These are phyloP conservation scores for Fusarium temperatum DNA, from an alignment of 2,329 filamentous ascomycete genomes.

Conservation along the genomic window DNA sequence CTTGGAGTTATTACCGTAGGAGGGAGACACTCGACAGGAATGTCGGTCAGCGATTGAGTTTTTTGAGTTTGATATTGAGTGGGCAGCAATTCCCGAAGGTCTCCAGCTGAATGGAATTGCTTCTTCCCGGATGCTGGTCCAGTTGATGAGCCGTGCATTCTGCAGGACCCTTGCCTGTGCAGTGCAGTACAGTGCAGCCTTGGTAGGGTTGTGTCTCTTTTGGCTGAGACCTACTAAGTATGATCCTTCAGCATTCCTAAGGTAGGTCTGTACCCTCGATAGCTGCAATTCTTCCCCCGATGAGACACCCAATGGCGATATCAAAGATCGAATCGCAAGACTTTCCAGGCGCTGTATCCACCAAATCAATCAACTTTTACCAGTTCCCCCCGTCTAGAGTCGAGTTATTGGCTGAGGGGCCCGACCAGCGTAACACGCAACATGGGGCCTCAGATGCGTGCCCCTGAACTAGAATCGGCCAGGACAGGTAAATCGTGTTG, in stretches of 20 bases:
- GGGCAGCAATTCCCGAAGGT: slow-evolving; percentile 12
- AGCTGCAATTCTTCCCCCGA: background rate
- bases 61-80: slow-evolving; percentile 23
- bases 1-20: background rate
- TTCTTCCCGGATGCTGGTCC: slow-evolving; percentile 10
- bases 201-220: background rate
- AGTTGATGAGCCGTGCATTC: slow-evolving; percentile 28
- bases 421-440: slow-evolving; percentile 20
- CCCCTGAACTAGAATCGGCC: slow-evolving; percentile 34
- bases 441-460: slow-evolving; percentile 29
- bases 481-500: background rate
- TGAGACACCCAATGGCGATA: background rate
- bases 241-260: slow-evolving; percentile 7
- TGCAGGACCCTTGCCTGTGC: background rate
- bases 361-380: background rate
- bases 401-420: slow-evolving; percentile 10
- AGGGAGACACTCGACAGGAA: slow-evolving; percentile 1
- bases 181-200: background rate
- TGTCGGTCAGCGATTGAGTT: slow-evolving; percentile 25
- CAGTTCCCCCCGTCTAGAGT: background rate
- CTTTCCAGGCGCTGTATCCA: background rate
- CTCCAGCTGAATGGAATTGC: slow-evolving; percentile 8
- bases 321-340: slow-evolving; percentile 24
- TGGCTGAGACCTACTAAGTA: slow-evolving; percentile 4
- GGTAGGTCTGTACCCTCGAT: background rate